Conservation (phyloP, 257 asterid genomes). For the Lycium ferocissimum region DNA sequence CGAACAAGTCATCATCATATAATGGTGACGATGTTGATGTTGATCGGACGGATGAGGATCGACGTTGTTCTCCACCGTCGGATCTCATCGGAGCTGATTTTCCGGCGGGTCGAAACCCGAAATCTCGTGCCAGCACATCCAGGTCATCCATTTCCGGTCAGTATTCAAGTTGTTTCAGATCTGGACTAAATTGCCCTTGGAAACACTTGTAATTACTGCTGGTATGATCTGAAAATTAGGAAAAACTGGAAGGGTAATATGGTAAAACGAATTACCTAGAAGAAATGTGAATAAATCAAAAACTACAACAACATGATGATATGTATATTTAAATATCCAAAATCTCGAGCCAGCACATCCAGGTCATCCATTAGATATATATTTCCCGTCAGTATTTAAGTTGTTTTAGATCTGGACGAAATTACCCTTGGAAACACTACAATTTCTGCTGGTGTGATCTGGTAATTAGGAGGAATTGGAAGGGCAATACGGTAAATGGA, state of each 20-base stretch:
- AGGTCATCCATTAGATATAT: conserved; percentile 76
- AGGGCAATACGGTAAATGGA: neutral
- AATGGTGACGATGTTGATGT: conserved; percentile 27
- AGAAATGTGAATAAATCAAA: too few relatives aligned
- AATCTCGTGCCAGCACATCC: conserved; percentile 75
- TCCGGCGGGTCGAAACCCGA: conserved; percentile 73
- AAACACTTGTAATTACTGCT: too few relatives aligned
- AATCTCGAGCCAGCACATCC: conserved; percentile 75
- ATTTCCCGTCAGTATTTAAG: conserved; percentile 33
- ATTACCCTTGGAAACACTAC: conserved; percentile 40
- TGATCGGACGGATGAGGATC: conserved; percentile 56
- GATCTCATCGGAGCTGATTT: conserved; percentile 98
- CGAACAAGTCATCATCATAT: conserved; percentile 60
- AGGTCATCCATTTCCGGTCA: conserved; percentile 73
- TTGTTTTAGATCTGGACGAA: conserved; percentile 49
- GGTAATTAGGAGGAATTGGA: conserved; percentile 28
- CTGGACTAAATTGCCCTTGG: too few relatives aligned
- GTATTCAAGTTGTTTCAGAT: too few relatives aligned
- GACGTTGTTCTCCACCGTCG: conserved; percentile 59
- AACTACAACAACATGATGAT: neutral
- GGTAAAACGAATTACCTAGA: too few relatives aligned
- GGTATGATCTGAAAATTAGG: too few relatives aligned
- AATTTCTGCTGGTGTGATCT: conserved; percentile 43
- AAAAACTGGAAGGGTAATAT: too few relatives aligned
- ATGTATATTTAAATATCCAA: neutral